A percentile compares a stretch with the other conserved stretches of the same genome.
These are phyloP conservation scores for Cystobasidium sp. DNA, from an alignment of 1,284 basidiomycete species.

Conservation along the genomic window DNA sequence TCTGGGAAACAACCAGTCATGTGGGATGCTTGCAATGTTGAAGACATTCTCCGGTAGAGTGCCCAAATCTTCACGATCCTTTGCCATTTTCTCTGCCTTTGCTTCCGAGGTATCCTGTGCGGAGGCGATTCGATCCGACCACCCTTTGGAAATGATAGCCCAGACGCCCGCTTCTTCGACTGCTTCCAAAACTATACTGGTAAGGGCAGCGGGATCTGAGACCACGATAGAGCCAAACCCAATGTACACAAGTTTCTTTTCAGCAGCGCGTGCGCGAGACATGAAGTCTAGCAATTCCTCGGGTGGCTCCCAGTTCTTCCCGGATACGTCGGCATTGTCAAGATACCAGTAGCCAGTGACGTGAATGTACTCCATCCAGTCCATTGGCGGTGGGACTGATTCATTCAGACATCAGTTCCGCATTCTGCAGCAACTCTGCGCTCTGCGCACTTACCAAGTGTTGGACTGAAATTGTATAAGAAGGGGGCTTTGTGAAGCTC, in stretches of 20 bases:
- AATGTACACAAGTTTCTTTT: conserved; percentile 94
- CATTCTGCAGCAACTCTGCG: not conserved
- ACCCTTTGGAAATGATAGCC: conserved; percentile 94
- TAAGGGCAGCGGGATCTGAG: conserved; percentile 89
- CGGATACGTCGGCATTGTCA: conserved; percentile 81
- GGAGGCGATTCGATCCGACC: conserved; percentile 86
- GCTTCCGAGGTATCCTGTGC: conserved; percentile 61
- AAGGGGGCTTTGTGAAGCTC: conserved; percentile 96
- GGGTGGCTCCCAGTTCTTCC: conserved; percentile 79
- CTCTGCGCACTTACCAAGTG: conserved; percentile 53
- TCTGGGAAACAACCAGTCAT: conserved; percentile 93
- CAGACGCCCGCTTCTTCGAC: conserved; percentile 61
- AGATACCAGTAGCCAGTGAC: conserved; percentile 97
- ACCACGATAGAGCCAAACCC: conserved; percentile 98
- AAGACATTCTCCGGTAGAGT: conserved; percentile 51
- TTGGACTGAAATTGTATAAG: conserved; percentile 93
- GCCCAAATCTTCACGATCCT: conserved; percentile 49
- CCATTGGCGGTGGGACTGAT: conserved; percentile 79
- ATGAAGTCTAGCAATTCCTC: conserved; percentile 80
- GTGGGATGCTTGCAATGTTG: conserved; percentile 80
- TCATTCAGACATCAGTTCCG: not conserved
- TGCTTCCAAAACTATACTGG: conserved; percentile 84
- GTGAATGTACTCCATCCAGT: conserved; percentile 98
- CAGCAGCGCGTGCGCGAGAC: conserved; percentile 68
- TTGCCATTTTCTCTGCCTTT: conserved; percentile 47